Conservation (phyloP, 805 yeast genomes). For the Nakazawaea holstii region DNA sequence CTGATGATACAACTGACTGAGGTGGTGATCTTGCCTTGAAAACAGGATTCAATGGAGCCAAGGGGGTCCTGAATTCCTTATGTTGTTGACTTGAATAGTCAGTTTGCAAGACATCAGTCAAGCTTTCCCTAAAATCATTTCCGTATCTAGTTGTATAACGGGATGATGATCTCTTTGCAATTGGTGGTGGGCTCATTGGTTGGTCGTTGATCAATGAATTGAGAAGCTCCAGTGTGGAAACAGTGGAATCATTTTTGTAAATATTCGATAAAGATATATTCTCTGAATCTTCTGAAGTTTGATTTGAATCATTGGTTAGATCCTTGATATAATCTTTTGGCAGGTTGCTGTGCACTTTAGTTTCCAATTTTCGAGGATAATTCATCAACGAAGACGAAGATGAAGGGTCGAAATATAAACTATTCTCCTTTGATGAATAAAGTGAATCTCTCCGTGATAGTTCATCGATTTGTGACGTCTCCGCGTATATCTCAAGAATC, state of each 20-base stretch:
- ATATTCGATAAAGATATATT: neutral
- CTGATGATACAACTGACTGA: neutral
- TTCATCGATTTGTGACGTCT: neutral
- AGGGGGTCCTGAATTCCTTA: too few relatives aligned
- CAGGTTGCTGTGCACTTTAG: constrained; percentile 3
- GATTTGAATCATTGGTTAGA: constrained; percentile 27
- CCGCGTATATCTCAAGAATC: neutral
- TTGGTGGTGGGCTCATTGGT: too few relatives aligned
- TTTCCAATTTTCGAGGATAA: neutral
- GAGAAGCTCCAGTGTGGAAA: constrained; percentile 4
- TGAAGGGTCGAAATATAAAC: neutral
- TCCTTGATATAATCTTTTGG: constrained; percentile 27
- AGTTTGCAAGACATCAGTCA: neutral
- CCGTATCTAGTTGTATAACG: too few relatives aligned
- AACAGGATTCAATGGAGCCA: neutral
- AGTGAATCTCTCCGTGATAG: neutral
- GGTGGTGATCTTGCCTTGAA: neutral
- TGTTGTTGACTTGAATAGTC: neutral
- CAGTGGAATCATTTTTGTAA: neutral
- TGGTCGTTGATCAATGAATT: constrained; percentile 1
- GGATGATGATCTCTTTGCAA: too few relatives aligned
- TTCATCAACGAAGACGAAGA: neutral
- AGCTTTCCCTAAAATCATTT: neutral
- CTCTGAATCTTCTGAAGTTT: constrained; percentile 9
- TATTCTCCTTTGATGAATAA: neutral